phyloP scores from a whole-genome alignment of 257 asterid genomes.

The Salvia miltiorrhiza region DNA sequence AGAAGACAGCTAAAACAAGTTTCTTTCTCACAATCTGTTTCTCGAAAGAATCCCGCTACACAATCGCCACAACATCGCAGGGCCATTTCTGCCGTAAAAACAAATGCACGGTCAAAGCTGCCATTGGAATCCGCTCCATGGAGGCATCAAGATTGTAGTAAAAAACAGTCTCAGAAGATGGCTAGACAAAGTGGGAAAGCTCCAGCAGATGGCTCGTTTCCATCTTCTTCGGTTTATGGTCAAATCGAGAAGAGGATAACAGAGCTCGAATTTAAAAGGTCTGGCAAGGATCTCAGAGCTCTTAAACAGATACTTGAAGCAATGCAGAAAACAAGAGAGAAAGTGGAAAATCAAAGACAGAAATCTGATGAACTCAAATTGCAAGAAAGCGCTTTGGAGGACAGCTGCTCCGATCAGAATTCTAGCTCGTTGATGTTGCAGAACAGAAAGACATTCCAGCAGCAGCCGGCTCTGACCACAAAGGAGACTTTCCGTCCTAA shows the following conservation, averaged over 20 bases:
- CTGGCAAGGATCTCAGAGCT: constrained; percentile 84
- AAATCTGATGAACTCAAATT: constrained; percentile 33
- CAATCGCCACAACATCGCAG: constrained; percentile 30
- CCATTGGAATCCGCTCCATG: constrained; percentile 72
- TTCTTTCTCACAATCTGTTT: constrained; percentile 16
- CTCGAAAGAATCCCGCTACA: constrained; percentile 11
- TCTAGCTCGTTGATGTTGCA: constrained; percentile 20
- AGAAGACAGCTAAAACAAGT: constrained; percentile 35
- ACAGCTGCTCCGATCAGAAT: constrained; percentile 22
- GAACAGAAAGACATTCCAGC: constrained; percentile 11
- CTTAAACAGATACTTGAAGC: constrained; percentile 88
- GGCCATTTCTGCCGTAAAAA: constrained; percentile 30
- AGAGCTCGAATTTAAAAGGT: constrained; percentile 64
- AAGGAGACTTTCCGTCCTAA: constrained; percentile 30
- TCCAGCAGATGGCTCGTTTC: constrained; percentile 21
- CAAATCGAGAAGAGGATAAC: constrained; percentile 73
- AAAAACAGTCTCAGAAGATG: constrained; percentile 32
- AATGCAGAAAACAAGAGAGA: constrained; percentile 64
- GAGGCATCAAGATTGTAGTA: constrained; percentile 43
- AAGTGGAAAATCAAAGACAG: constrained; percentile 36
- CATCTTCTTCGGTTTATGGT: constrained; percentile 67
- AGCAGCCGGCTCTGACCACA: constrained; percentile 21
- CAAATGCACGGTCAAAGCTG: constrained; percentile 30
- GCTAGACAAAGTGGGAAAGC: constrained; percentile 29
- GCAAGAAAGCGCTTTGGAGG: constrained; percentile 18